Evolutionary conservation across 768 basidiomycete species (phyloP).

Genomic region (Hemileccinum impolitum): DNA sequence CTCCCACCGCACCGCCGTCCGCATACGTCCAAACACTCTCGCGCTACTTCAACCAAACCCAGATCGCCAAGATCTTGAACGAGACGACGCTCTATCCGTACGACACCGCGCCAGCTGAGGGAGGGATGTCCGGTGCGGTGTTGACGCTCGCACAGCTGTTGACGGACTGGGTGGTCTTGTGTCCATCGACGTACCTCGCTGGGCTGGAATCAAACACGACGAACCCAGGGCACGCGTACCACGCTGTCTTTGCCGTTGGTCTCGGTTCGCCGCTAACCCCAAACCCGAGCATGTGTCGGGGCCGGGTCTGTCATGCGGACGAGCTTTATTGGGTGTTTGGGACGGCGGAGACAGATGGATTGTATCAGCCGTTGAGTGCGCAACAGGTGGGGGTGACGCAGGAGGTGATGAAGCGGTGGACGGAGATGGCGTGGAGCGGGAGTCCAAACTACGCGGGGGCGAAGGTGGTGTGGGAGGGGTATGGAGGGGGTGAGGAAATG

Average conservation of each 20-base stretch:
- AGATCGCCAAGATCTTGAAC: conserved; percentile 8
- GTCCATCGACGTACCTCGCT: conserved; percentile 13
- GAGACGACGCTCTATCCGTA: conserved; percentile 17
- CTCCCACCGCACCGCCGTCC: conserved; percentile 11
- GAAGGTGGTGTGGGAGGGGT: conserved; percentile 12
- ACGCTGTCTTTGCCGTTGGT: conserved; percentile 8
- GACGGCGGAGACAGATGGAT: conserved; percentile 15
- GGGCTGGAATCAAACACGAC: conserved; percentile 17
- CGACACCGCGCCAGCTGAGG: conserved; percentile 2
- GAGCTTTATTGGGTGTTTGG: conserved; percentile 21
- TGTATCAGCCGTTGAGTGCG: conserved; percentile 13
- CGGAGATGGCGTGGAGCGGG: conserved; percentile 16
- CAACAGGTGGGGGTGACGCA: conserved; percentile 3
- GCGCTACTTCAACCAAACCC: conserved; percentile 5
- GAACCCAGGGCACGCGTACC: conserved; percentile 12
- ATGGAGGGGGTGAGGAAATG: conserved; percentile 7
- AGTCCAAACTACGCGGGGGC: conserved; percentile 15
- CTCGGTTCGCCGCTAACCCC: conserved; percentile 12
- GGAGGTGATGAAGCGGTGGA: conserved; percentile 9
- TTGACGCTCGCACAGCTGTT: conserved; percentile 9
- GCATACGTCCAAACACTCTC: conserved; percentile 4
- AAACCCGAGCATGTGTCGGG: conserved; percentile 9
- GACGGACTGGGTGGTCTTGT: conserved; percentile 12
- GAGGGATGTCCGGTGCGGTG: conserved; percentile 14
- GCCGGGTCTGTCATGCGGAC: conserved; percentile 19